A percentile compares a stretch with the other conserved stretches of the same genome.
Evolutionary conservation across 148 eudicot species (phyloP).

Genomic region (Suaeda aralocaspica): DNA sequence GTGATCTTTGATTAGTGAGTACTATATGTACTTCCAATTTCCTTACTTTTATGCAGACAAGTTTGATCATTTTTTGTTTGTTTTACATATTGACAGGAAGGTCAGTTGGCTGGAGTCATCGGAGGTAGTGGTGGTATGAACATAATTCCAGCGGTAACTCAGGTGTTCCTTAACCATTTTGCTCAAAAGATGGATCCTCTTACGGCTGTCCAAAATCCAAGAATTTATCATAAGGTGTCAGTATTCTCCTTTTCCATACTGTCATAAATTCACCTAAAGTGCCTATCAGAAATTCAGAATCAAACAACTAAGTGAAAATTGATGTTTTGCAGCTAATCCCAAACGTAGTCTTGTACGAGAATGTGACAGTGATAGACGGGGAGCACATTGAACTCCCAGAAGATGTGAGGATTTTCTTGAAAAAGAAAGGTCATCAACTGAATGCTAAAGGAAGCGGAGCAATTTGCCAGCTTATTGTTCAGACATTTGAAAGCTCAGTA

Average conservation of each 20-base stretch:
- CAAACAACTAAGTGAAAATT: constrained; percentile 2
- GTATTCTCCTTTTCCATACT: not conserved
- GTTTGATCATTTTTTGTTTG: not conserved
- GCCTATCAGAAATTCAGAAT: constrained; percentile 7
- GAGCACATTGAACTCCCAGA: constrained; percentile 73
- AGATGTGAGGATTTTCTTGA: constrained; percentile 45
- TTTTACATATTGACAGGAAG: no score
- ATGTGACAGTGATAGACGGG: constrained; percentile 79
- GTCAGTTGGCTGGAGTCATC: constrained; percentile 73
- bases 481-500: constrained; percentile 34
- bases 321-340: constrained; percentile 61
- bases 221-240: constrained; percentile 82
- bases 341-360: constrained; percentile 66
- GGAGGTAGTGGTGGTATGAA: constrained; percentile 88
- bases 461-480: constrained; percentile 73
- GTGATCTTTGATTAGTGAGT: not conserved
- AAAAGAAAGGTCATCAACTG: constrained; percentile 65
- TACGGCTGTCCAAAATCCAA: constrained; percentile 68
- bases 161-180: constrained; percentile 76
- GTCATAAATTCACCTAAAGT: not conserved
- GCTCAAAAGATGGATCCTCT: constrained; percentile 69
- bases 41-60: not conserved
- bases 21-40: not conserved
- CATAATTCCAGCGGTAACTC: constrained; percentile 76
- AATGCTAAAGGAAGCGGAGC: constrained; percentile 47